A percentile compares a stretch with the other conserved stretches of the same genome.
Conservation (phyloP, 176 grass and related monocot genomes). For the Elymus sibiricus region DNA sequence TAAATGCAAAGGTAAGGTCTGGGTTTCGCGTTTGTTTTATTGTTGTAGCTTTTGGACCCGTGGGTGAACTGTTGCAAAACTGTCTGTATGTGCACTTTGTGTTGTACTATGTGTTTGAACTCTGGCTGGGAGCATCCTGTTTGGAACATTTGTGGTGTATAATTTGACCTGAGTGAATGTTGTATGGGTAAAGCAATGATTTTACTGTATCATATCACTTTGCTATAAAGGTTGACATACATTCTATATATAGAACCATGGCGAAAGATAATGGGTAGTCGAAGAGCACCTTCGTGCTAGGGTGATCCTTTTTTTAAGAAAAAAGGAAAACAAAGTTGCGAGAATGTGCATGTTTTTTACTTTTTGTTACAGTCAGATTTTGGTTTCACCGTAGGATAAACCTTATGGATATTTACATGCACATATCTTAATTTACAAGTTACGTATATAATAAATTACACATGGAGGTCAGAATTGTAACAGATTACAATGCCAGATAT, state of each 20-base stretch:
- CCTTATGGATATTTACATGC: background rate
- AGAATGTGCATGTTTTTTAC: too few relatives aligned
- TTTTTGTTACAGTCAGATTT: too few relatives aligned
- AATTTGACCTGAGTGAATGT: background rate
- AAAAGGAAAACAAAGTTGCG: too few relatives aligned
- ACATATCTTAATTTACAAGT: background rate
- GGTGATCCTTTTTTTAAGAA: too few relatives aligned
- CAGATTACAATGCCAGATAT: background rate
- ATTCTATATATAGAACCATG: background rate
- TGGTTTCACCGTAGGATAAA: background rate
- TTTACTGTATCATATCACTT: background rate
- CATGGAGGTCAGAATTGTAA: background rate
- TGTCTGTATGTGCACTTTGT: background rate
- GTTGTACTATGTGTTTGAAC: background rate
- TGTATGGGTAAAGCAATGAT: background rate
- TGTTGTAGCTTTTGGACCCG: background rate
- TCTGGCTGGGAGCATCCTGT: background rate
- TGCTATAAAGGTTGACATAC: background rate
- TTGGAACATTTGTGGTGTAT: background rate
- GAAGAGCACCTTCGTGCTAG: too few relatives aligned
- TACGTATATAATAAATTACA: background rate
- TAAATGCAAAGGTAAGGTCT: background rate
- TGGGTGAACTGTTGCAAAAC: background rate
- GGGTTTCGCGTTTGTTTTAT: background rate
- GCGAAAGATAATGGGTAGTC: too few relatives aligned